A percentile compares a stretch with the other conserved stretches of the same genome.
Conservation (phyloP, 2,329 filamentous ascomycete species). For the Paecilomyces fulvus region DNA sequence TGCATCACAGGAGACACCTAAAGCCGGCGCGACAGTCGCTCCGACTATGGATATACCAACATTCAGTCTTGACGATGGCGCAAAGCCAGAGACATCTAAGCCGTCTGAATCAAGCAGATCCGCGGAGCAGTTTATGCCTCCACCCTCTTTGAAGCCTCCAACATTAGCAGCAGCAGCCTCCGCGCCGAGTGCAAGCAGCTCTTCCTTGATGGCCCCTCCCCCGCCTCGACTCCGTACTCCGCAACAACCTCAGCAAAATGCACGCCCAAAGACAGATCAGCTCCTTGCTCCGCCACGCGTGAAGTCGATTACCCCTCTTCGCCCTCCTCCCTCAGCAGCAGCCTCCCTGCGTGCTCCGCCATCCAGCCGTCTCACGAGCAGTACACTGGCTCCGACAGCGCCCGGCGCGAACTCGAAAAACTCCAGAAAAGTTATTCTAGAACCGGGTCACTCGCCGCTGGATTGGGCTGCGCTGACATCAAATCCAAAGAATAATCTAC, state of each 20-base stretch:
- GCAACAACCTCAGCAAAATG: slow-evolving; percentile 14
- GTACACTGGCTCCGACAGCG: slow-evolving; percentile 33
- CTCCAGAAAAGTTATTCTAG: slow-evolving; percentile 58
- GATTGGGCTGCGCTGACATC: slow-evolving; percentile 82
- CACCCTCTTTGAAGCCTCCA: neutral
- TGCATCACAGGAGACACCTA: slow-evolving; percentile 28
- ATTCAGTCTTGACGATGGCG: slow-evolving; percentile 19
- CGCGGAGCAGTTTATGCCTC: slow-evolving; percentile 3
- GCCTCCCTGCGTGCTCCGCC: slow-evolving; percentile 33
- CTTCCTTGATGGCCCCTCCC: slow-evolving; percentile 27
- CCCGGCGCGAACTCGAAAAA: slow-evolving; percentile 41
- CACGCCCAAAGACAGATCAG: slow-evolving; percentile 7
- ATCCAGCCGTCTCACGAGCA: slow-evolving; percentile 33
- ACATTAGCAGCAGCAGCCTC: slow-evolving; percentile 5
- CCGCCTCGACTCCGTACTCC: slow-evolving; percentile 18
- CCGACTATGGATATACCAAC: slow-evolving; percentile 22
- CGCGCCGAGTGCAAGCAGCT: slow-evolving; percentile 8
- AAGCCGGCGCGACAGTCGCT: slow-evolving; percentile 20
- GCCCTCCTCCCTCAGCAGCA: slow-evolving; percentile 37
- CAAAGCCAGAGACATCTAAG: slow-evolving; percentile 1
- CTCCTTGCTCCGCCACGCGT: slow-evolving; percentile 20
- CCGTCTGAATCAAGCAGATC: slow-evolving; percentile 7
- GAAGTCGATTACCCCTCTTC: slow-evolving; percentile 21
- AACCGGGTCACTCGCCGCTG: slow-evolving; percentile 87
- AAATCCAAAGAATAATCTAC: slow-evolving; percentile 56